Percentiles rank a stretch among this genome's conserved stretches.
These are phyloP conservation scores for Mycosphaerella sp. DNA, from an alignment of 2,329 filamentous ascomycete species.

Conservation along the genomic window DNA sequence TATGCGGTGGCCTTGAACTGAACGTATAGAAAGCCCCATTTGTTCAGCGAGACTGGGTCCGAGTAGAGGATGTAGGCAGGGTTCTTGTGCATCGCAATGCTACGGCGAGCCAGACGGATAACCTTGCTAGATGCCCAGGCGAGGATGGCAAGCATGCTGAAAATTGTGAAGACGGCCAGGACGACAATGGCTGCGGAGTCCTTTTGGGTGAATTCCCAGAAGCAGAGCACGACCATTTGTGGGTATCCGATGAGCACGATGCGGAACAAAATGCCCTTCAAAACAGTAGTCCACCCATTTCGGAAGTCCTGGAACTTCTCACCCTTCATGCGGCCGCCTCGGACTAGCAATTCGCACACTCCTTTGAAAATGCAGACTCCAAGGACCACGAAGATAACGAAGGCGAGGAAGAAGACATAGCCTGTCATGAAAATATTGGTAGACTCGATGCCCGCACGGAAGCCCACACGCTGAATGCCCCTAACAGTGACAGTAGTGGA, in stretches of 20 bases:
- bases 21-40: constrained; percentile 97
- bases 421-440: constrained; percentile 94
- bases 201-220: constrained; percentile 85
- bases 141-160: constrained; percentile 71
- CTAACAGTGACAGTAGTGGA: constrained; percentile 52
- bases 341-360: constrained; percentile 68
- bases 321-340: constrained; percentile 68
- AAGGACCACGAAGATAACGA: constrained; percentile 68
- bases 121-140: constrained; percentile 87
- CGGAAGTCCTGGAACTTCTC: constrained; percentile 92
- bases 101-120: constrained; percentile 79
- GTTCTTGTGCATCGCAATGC: constrained; percentile 87
- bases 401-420: constrained; percentile 79
- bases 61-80: constrained; percentile 96
- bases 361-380: constrained; percentile 74
- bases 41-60: constrained; percentile 87
- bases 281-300: constrained; percentile 84
- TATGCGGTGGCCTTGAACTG: constrained; percentile 94
- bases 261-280: constrained; percentile 91
- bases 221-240: constrained; percentile 79
- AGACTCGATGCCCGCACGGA: constrained; percentile 73
- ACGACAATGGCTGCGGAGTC: constrained; percentile 85
- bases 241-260: constrained; percentile 85
- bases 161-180: constrained; percentile 79
- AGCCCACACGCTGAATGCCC: constrained; percentile 85